phyloP scores from a whole-genome alignment of 768 basidiomycete species.

The Porpolomopsis calyptriformis region DNA sequence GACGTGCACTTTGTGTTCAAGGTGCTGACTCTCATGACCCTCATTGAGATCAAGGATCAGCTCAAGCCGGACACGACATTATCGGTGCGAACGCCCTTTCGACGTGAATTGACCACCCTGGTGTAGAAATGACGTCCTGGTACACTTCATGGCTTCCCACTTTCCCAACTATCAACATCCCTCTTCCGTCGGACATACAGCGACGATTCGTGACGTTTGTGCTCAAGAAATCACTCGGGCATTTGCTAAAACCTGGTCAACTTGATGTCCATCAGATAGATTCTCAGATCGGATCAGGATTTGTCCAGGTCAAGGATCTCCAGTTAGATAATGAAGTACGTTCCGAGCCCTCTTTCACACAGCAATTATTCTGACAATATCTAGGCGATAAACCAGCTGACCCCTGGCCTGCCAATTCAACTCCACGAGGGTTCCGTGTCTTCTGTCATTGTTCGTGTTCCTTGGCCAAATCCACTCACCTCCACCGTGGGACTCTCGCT shows the following conservation, averaged over 20 bases:
- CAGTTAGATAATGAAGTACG: constrained; percentile 68
- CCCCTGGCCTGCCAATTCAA: constrained; percentile 54
- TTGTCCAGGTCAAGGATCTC: constrained; percentile 75
- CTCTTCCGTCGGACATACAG: constrained; percentile 66
- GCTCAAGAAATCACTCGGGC: constrained; percentile 73
- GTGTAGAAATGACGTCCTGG: constrained; percentile 40
- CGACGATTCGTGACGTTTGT: constrained; percentile 83
- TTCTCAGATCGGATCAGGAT: constrained; percentile 86
- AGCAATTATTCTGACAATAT: constrained; percentile 10
- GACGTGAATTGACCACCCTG: background rate
- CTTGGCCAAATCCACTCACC: constrained; percentile 77
- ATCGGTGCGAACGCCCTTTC: background rate
- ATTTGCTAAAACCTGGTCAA: constrained; percentile 81
- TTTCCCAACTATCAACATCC: constrained; percentile 55
- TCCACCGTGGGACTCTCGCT: constrained; percentile 62
- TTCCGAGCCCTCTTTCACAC: constrained; percentile 12
- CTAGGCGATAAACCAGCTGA: constrained; percentile 70
- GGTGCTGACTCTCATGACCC: too few relatives aligned
- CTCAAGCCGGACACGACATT: constrained; percentile 10
- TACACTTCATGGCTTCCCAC: constrained; percentile 50
- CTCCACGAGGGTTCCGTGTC: constrained; percentile 65
- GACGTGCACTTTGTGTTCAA: too few relatives aligned
- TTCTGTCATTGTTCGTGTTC: constrained; percentile 66
- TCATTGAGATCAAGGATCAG: background rate
- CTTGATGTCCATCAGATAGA: constrained; percentile 81